These are phyloP conservation scores for Inonotus hispidus DNA, from an alignment of 1,284 basidiomycete genomes.

Conservation along the genomic window DNA sequence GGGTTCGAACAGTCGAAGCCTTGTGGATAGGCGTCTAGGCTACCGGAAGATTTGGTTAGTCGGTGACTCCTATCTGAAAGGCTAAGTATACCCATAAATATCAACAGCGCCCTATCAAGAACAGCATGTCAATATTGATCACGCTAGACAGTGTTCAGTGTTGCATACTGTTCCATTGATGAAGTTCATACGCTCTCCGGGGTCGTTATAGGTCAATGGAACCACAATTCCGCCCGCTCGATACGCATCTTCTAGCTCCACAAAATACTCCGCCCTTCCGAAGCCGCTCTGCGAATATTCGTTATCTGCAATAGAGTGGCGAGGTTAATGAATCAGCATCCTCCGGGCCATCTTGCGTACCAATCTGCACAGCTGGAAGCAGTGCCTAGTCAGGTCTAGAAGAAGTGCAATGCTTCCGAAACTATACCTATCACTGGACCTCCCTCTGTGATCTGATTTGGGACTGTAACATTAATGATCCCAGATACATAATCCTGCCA, in stretches of 20 bases:
- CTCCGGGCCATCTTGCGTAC: constrained; percentile 31
- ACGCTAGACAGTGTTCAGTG: constrained; percentile 8
- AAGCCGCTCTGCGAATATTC: constrained; percentile 56
- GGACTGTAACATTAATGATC: constrained; percentile 53
- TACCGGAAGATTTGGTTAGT: constrained; percentile 18
- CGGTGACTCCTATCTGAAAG: background rate
- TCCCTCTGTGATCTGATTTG: constrained; percentile 63
- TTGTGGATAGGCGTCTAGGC: constrained; percentile 64
- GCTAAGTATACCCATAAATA: constrained; percentile 43
- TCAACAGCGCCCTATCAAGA: constrained; percentile 42
- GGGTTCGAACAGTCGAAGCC: constrained; percentile 71
- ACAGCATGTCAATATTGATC: constrained; percentile 37
- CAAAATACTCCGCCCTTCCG: constrained; percentile 58
- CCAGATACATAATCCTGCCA: constrained; percentile 69
- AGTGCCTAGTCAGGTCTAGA: background rate
- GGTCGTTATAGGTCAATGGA: constrained; percentile 71
- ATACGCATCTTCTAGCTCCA: constrained; percentile 53
- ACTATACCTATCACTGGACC: constrained; percentile 68
- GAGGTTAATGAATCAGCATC: background rate
- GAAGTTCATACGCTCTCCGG: constrained; percentile 53
- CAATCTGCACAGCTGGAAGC: constrained; percentile 56
- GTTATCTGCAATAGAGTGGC: constrained; percentile 47
- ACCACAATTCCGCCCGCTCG: constrained; percentile 54
- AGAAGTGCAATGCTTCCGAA: background rate
- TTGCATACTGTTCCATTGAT: constrained; percentile 54